These are phyloP conservation scores for Coemansia sp. DNA, from an alignment of 192 early-diverging fungal species.

Conservation along the genomic window DNA sequence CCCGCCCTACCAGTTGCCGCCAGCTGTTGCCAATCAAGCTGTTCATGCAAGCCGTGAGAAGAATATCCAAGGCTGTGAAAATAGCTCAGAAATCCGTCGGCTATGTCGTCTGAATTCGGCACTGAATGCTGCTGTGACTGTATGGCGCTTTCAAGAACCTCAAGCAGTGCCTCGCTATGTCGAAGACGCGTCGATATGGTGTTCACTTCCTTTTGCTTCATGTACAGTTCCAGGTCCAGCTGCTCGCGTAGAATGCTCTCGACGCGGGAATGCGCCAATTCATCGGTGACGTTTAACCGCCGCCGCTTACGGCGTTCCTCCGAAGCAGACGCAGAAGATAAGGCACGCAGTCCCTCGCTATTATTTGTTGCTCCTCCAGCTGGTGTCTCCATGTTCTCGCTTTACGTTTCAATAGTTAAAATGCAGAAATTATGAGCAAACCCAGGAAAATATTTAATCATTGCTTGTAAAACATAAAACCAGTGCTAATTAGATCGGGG, in stretches of 20 bases:
- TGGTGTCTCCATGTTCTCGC: background rate
- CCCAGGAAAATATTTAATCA: background rate
- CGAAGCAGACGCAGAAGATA: background rate
- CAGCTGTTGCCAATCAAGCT: slow-evolving; percentile 2
- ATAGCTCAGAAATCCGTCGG: slow-evolving; percentile 29
- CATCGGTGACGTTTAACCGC: slow-evolving; percentile 13
- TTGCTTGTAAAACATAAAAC: background rate
- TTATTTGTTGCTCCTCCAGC: background rate
- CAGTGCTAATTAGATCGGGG: background rate
- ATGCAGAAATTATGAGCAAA: background rate
- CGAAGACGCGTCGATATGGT: slow-evolving; percentile 63
- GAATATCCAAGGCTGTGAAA: slow-evolving; percentile 13
- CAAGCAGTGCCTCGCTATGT: slow-evolving; percentile 60
- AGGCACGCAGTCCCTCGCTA: background rate
- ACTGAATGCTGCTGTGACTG: slow-evolving; percentile 47
- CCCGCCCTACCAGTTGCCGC: background rate
- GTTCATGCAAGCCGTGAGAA: background rate
- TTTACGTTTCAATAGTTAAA: background rate
- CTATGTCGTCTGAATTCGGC: slow-evolving; percentile 9
- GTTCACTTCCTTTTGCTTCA: slow-evolving; percentile 67
- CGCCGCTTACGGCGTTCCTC: slow-evolving; percentile 2
- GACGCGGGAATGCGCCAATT: slow-evolving; percentile 44
- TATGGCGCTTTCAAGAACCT: slow-evolving; percentile 57
- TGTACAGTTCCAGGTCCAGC: slow-evolving; percentile 74
- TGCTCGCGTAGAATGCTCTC: slow-evolving; percentile 65